Conservation (phyloP, 108 stramenopile genomes). For the Cyclotella atomus region DNA sequence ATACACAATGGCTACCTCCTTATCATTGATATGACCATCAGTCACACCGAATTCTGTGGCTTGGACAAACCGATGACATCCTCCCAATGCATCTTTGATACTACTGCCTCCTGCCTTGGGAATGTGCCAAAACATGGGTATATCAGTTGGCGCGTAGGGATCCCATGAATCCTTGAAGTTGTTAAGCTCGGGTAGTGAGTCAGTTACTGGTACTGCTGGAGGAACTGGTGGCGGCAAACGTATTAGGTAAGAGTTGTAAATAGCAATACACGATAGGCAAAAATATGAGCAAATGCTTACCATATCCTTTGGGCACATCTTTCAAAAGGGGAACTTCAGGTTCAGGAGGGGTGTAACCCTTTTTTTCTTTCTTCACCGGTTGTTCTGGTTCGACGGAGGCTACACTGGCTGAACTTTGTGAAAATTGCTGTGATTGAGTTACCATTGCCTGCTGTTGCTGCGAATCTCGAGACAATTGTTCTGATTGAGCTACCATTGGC, state of each 20-base stretch:
- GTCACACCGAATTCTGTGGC: conserved; percentile 67
- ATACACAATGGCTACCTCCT: conserved; percentile 59
- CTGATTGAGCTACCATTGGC: not conserved
- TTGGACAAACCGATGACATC: conserved; percentile 59
- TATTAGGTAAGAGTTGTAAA: not conserved
- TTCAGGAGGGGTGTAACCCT: not conserved
- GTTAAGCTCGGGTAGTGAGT: conserved; percentile 23
- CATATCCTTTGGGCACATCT: conserved; percentile 5
- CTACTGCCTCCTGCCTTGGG: conserved; percentile 60
- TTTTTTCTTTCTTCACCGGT: not conserved
- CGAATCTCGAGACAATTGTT: not conserved
- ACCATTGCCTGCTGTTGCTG: conserved; percentile 3
- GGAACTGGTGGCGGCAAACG: not conserved
- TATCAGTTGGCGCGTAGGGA: conserved; percentile 48
- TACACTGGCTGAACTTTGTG: not conserved
- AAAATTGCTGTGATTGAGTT: not conserved
- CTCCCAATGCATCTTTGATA: conserved; percentile 60
- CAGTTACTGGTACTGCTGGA: not conserved
- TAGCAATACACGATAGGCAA: not conserved
- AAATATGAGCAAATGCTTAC: not conserved
- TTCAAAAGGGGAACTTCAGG: conserved; percentile 5
- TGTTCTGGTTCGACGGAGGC: not conserved
- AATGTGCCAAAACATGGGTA: conserved; percentile 60
- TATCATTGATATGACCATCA: conserved; percentile 59
- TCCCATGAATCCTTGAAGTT: conserved; percentile 62